Evolutionary conservation across 1,284 basidiomycete genomes (phyloP).

Genomic region (Apiotrichum siamense): DNA sequence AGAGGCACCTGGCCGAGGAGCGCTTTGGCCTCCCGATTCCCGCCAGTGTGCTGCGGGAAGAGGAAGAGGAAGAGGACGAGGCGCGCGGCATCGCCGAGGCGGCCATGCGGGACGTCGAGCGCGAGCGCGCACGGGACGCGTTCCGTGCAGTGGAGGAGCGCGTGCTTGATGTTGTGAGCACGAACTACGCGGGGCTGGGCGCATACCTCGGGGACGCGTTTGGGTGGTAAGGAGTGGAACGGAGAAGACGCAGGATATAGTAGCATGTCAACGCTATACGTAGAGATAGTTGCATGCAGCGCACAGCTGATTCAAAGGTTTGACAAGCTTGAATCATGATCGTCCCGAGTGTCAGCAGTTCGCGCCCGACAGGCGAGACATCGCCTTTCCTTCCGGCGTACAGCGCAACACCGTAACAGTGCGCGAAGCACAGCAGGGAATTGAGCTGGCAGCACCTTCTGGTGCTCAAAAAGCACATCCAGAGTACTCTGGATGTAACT

Average conservation of each 20-base stretch:
- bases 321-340: too few species aligned
- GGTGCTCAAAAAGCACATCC: too few species aligned
- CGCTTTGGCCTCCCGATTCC: constrained; percentile 46
- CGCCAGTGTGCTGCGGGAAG: constrained; percentile 33
- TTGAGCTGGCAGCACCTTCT: too few species aligned
- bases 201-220: constrained; percentile 37
- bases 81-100: constrained; percentile 19
- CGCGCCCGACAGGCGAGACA: too few species aligned
- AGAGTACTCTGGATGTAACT: too few species aligned
- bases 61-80: constrained; percentile 37
- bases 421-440: too few species aligned
- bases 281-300: too few species aligned
- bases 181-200: constrained; percentile 31
- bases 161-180: constrained; percentile 31
- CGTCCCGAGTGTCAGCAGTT: too few species aligned
- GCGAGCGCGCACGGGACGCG: constrained; percentile 31
- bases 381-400: too few species aligned
- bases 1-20: constrained; percentile 36
- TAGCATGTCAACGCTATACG: too few species aligned
- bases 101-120: constrained; percentile 16
- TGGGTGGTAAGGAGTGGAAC: constrained; percentile 27
- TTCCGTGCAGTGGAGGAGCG: constrained; percentile 32
- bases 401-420: too few species aligned
- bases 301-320: too few species aligned
- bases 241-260: not conserved